Percentiles rank a stretch among this genome's conserved stretches.
phyloP scores from a whole-genome alignment of 2,329 filamentous ascomycete genomes.

The Alternaria brassicicola region DNA sequence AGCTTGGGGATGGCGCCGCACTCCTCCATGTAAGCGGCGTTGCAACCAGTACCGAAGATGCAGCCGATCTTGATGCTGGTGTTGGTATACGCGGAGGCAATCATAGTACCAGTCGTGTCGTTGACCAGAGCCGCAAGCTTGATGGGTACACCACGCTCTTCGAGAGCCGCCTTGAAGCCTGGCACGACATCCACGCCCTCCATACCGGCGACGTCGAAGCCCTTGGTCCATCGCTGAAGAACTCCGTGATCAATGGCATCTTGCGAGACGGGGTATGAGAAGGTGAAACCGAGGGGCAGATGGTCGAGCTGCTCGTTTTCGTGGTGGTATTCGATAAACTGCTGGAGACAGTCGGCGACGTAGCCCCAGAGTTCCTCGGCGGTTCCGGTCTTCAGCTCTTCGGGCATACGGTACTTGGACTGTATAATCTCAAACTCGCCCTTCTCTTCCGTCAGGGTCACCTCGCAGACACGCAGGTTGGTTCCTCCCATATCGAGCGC shows the following conservation, averaged over 20 bases:
- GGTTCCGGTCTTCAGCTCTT: conserved; percentile 86
- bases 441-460: conserved; percentile 84
- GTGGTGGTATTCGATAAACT: conserved; percentile 90
- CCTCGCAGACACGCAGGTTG: conserved; percentile 93
- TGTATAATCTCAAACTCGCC: conserved; percentile 96
- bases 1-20: conserved; percentile 92
- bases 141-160: conserved; percentile 80
- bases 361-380: conserved; percentile 93
- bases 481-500: conserved; percentile 97
- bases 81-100: conserved; percentile 97
- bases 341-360: conserved; percentile 88
- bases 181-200: conserved; percentile 91
- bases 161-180: conserved; percentile 80
- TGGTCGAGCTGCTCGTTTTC: conserved; percentile 66
- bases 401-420: conserved; percentile 94
- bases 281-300: conserved; percentile 89
- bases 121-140: conserved; percentile 94
- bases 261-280: conserved; percentile 93
- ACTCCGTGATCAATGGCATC: conserved; percentile 92
- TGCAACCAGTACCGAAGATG: conserved; percentile 98
- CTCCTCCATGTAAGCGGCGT: conserved; percentile 97
- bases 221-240: conserved; percentile 96
- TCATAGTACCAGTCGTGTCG: conserved; percentile 95
- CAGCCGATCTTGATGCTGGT: conserved; percentile 90
- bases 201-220: conserved; percentile 90